Percentiles rank a stretch among this genome's conserved stretches.
phyloP scores from a whole-genome alignment of 2,329 filamentous ascomycete species.

The Colletotrichum acutatum region DNA sequence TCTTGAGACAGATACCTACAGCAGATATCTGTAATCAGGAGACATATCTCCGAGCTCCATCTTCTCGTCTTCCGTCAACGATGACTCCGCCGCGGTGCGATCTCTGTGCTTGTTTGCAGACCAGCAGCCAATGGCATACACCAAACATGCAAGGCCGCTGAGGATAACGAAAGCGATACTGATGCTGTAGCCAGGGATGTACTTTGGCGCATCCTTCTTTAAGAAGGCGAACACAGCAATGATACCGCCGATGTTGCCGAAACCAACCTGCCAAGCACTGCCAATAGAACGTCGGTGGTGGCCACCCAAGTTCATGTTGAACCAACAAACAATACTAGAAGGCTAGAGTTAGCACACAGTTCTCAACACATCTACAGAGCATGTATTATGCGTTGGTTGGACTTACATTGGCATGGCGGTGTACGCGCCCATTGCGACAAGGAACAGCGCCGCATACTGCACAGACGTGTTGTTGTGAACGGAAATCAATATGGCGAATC shows the following conservation, averaged over 20 bases:
- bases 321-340: constrained; percentile 72
- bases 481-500: constrained; percentile 79
- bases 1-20: constrained; percentile 48
- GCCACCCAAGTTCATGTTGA: constrained; percentile 81
- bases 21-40: constrained; percentile 68
- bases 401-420: constrained; percentile 86
- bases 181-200: constrained; percentile 80
- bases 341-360: background rate
- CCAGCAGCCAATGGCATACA: constrained; percentile 70
- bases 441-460: constrained; percentile 84
- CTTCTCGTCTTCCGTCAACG: constrained; percentile 70
- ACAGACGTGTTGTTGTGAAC: constrained; percentile 75
- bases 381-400: background rate
- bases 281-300: constrained; percentile 78
- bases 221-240: constrained; percentile 80
- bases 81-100: constrained; percentile 53
- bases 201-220: constrained; percentile 73
- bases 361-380: background rate
- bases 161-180: constrained; percentile 79
- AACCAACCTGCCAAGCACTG: constrained; percentile 81
- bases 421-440: constrained; percentile 84
- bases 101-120: constrained; percentile 71
- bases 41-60: constrained; percentile 68
- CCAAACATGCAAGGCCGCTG: constrained; percentile 68
- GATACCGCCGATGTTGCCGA: constrained; percentile 84